Conservation (phyloP, 2,329 filamentous ascomycete genomes). For the Alternaria burnsii region DNA sequence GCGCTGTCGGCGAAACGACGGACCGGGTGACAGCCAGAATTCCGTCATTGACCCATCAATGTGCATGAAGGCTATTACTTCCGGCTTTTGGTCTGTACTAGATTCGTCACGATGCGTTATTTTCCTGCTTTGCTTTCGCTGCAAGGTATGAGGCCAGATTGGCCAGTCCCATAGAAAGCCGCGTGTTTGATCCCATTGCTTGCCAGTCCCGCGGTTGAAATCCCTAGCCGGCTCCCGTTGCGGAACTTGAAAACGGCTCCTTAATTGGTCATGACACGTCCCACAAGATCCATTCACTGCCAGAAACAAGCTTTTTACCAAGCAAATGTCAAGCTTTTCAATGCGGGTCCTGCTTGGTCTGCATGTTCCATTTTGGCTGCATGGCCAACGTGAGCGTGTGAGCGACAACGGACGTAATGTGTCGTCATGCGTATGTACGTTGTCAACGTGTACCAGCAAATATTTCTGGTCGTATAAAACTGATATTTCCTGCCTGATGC, state of each 20-base stretch:
- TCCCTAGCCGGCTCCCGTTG: not conserved
- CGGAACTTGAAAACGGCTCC: not conserved
- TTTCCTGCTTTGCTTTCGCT: not conserved
- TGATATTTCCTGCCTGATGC: not conserved
- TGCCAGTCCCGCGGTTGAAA: not conserved
- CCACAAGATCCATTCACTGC: not conserved
- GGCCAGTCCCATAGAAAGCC: not conserved
- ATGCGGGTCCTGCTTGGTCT: not conserved
- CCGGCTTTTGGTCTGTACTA: not conserved
- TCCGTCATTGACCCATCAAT: not conserved
- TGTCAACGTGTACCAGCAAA: slow-evolving; percentile 7
- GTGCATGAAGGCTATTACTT: not conserved
- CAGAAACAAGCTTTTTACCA: slow-evolving; percentile 41
- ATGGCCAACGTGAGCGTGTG: not conserved
- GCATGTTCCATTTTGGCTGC: slow-evolving; percentile 3
- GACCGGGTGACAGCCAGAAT: not conserved
- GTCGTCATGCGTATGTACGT: slow-evolving; percentile 23
- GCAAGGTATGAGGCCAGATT: slow-evolving; percentile 6
- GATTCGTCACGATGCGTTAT: slow-evolving; percentile 9
- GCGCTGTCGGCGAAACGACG: not conserved
- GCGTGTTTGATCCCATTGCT: not conserved
- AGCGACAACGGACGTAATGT: slow-evolving; percentile 11
- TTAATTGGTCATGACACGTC: slow-evolving; percentile 1
- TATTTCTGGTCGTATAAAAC: not conserved
- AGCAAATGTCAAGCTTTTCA: slow-evolving; percentile 42